Evolutionary conservation across 441 rosid genomes (phyloP).

Genomic region (Daphne laureola): DNA sequence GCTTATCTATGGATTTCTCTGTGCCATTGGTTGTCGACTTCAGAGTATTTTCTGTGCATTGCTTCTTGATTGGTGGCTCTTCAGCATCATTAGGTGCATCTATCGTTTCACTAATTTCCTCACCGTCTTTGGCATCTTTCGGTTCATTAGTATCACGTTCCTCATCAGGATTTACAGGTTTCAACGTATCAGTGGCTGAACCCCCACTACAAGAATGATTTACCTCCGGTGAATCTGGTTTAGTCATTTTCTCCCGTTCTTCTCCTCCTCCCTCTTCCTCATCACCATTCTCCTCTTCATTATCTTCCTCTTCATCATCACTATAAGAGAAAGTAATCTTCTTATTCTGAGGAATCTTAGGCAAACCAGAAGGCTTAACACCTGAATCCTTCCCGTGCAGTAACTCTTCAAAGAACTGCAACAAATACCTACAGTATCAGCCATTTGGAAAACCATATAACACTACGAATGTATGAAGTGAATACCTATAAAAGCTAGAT

Average conservation of each 20-base stretch:
- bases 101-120: conserved; percentile 19
- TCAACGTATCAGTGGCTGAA: conserved; percentile 23
- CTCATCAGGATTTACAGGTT: conserved; percentile 22
- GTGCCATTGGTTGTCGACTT: conserved; percentile 22
- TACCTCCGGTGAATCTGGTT: conserved; percentile 20
- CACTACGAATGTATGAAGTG: too few species aligned
- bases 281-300: conserved; percentile 26
- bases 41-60: conserved; percentile 41
- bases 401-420: conserved; percentile 82
- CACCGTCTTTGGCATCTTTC: conserved; percentile 22
- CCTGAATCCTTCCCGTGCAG: conserved; percentile 37
- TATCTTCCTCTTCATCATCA: conserved; percentile 42
- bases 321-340: conserved; percentile 72
- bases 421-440: neutral
- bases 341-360: conserved; percentile 52
- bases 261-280: conserved; percentile 20
- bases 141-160: conserved; percentile 15
- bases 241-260: conserved; percentile 24
- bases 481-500: too few species aligned
- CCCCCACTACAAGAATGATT: conserved; percentile 22
- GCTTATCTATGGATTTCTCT: conserved; percentile 75
- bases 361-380: conserved; percentile 25
- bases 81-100: conserved; percentile 23
- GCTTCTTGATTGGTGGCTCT: conserved; percentile 65
- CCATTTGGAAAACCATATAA: too few species aligned